Evolutionary conservation across 1,139 yeast genomes (phyloP).

Genomic region (Kodamaea sp.): DNA sequence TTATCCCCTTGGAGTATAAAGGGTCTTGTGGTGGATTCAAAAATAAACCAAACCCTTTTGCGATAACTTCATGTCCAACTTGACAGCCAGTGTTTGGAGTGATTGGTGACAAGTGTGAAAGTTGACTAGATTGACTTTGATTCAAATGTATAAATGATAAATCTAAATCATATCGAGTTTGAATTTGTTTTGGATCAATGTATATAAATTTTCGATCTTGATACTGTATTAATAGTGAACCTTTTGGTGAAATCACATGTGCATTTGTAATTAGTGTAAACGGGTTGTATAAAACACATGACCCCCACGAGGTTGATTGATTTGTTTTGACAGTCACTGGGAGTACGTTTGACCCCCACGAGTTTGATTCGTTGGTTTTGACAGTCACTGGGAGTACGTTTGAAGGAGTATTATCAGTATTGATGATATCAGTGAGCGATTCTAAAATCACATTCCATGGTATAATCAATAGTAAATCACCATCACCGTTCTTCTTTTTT

Average conservation of each 20-base stretch:
- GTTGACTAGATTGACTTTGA: background rate
- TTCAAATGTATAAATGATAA: constrained; percentile 31
- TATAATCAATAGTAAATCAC: constrained; percentile 49
- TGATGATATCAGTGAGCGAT: constrained; percentile 3
- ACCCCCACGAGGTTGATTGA: constrained; percentile 29
- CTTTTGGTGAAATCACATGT: constrained; percentile 34
- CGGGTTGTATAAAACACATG: constrained; percentile 27
- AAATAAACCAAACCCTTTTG: constrained; percentile 60
- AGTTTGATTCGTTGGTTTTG: constrained; percentile 2
- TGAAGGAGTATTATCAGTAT: background rate
- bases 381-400: constrained; percentile 15
- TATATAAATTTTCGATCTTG: constrained; percentile 4
- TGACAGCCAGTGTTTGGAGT: constrained; percentile 11
- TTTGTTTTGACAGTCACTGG: constrained; percentile 12
- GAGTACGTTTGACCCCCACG: constrained; percentile 31
- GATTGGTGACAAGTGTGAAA: constrained; percentile 7
- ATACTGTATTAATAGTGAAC: constrained; percentile 7
- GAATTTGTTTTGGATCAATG: constrained; percentile 9
- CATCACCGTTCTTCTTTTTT: constrained; percentile 55
- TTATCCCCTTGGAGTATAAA: constrained; percentile 42
- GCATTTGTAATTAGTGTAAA: constrained; percentile 32
- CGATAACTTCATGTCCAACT: constrained; percentile 38
- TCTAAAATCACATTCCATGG: constrained; percentile 43
- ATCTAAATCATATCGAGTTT: constrained; percentile 35
- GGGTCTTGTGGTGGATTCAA: constrained; percentile 31